phyloP scores from a whole-genome alignment of 768 basidiomycete genomes.

The Tephrocybe sp. region DNA sequence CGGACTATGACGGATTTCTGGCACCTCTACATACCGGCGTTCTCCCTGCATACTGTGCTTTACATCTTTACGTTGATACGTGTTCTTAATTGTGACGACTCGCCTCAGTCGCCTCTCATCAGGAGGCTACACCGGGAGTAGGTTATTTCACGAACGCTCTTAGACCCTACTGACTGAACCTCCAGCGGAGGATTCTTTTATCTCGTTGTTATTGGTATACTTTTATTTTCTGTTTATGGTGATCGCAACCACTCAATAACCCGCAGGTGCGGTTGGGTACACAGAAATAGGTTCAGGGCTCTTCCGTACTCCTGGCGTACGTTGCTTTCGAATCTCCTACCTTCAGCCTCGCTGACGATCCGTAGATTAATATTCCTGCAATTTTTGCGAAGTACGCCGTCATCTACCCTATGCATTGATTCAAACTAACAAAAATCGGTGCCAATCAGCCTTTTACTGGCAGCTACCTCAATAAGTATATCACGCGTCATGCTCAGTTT shows the following conservation, averaged over 20 bases:
- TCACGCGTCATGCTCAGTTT: constrained; percentile 18
- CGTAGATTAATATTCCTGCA: constrained; percentile 14
- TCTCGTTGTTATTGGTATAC: constrained; percentile 12
- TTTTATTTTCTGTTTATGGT: neutral
- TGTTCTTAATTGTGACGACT: constrained; percentile 11
- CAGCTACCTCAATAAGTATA: constrained; percentile 14
- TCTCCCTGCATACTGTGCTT: constrained; percentile 9
- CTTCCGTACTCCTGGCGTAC: constrained; percentile 9
- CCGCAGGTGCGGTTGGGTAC: constrained; percentile 10
- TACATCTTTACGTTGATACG: constrained; percentile 15
- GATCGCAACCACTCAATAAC: neutral
- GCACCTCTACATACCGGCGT: constrained; percentile 17
- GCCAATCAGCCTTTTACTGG: constrained; percentile 10
- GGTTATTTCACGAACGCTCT: neutral
- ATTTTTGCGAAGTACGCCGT: constrained; percentile 12
- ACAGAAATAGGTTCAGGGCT: constrained; percentile 17
- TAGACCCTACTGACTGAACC: neutral
- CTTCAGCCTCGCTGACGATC: neutral
- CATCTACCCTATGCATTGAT: neutral
- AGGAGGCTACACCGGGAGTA: constrained; percentile 14
- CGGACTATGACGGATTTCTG: constrained; percentile 9
- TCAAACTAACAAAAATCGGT: neutral
- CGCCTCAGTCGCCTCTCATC: constrained; percentile 12
- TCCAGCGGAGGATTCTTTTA: constrained; percentile 14
- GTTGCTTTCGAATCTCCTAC: neutral